These are phyloP conservation scores for Cadophora luteo-olivacea DNA, from an alignment of 2,329 filamentous ascomycete genomes.

Conservation along the genomic window DNA sequence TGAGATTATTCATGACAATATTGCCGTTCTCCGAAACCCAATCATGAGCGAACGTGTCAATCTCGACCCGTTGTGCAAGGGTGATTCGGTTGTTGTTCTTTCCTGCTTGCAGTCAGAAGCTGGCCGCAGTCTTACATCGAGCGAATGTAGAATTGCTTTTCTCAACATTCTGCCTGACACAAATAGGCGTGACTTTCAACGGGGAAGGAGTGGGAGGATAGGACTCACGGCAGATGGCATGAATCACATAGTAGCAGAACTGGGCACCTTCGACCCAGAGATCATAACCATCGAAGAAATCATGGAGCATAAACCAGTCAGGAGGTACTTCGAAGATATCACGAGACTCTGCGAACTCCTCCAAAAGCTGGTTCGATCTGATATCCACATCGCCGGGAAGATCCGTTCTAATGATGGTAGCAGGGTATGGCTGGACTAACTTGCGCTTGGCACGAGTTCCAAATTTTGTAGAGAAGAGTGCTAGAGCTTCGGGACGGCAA, in stretches of 20 bases:
- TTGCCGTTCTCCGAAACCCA: conserved; percentile 30
- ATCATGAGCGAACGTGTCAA: conserved; percentile 31
- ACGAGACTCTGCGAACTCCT: conserved; percentile 29
- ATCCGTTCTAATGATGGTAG: conserved; percentile 20
- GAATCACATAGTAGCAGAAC: conserved; percentile 43
- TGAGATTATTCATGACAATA: conserved; percentile 6
- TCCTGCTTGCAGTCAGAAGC: neutral
- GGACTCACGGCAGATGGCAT: conserved; percentile 31
- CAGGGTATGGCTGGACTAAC: conserved; percentile 20
- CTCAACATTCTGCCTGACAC: neutral
- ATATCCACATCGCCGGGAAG: conserved; percentile 17
- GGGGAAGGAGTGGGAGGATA: neutral
- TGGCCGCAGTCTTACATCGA: neutral
- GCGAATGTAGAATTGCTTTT: neutral
- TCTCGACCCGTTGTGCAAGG: conserved; percentile 10
- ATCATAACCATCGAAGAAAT: conserved; percentile 45
- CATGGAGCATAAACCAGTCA: conserved; percentile 40
- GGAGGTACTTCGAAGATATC: conserved; percentile 17
- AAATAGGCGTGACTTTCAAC: neutral
- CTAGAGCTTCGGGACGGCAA: neutral
- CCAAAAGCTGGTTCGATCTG: conserved; percentile 21
- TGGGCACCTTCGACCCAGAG: conserved; percentile 38
- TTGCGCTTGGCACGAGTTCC: conserved; percentile 21
- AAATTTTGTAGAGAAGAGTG: conserved; percentile 24
- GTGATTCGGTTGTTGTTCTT: neutral